These are phyloP conservation scores for Bipolaris victoriae DNA, from an alignment of 2,329 filamentous ascomycete genomes.

Conservation along the genomic window DNA sequence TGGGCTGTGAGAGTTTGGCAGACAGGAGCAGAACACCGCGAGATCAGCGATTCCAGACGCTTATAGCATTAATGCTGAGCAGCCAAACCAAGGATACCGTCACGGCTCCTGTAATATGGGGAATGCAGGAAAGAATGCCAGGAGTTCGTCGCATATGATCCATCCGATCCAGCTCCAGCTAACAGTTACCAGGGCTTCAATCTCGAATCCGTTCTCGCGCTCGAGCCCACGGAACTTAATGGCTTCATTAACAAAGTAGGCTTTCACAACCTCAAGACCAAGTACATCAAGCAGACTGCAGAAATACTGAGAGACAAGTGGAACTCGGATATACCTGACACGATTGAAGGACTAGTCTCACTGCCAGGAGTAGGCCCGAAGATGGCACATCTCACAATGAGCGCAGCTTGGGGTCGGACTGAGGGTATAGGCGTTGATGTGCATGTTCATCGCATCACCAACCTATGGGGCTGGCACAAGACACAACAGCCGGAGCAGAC, in stretches of 20 bases:
- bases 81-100: constrained; percentile 94
- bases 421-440: constrained; percentile 92
- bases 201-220: constrained; percentile 76
- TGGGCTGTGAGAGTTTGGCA: constrained; percentile 88
- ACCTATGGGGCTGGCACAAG: constrained; percentile 90
- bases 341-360: constrained; percentile 74
- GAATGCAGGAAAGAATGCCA: constrained; percentile 74
- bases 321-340: constrained; percentile 78
- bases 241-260: constrained; percentile 81
- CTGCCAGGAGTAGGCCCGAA: constrained; percentile 91
- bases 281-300: constrained; percentile 77
- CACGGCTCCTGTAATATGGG: constrained; percentile 80
- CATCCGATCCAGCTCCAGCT: background rate
- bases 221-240: constrained; percentile 71
- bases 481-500: constrained; percentile 85
- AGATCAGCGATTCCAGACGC: constrained; percentile 80
- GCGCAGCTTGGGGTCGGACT: constrained; percentile 71
- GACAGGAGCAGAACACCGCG: constrained; percentile 56
- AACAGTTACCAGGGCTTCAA: constrained; percentile 60
- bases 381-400: constrained; percentile 90
- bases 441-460: constrained; percentile 92
- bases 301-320: constrained; percentile 73
- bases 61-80: constrained; percentile 87
- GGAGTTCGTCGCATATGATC: constrained; percentile 40
- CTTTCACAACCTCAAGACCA: constrained; percentile 95